Conservation (phyloP, 352 stramenopile genomes). For the Pythium vanterpoolii region DNA sequence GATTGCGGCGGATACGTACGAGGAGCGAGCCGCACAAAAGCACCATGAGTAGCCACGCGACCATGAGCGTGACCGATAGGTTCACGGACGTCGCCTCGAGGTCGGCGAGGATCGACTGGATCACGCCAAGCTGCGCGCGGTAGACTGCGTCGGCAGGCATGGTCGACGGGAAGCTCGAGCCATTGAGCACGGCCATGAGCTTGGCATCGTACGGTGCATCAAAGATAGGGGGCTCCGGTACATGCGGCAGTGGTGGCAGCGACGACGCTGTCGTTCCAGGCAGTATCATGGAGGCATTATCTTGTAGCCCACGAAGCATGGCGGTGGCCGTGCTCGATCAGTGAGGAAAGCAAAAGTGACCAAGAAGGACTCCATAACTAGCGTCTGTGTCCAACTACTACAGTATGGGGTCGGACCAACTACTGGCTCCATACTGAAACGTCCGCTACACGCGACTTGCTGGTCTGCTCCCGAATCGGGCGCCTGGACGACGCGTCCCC, state of each 20-base stretch:
- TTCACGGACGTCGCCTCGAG: not conserved
- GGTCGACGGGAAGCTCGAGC: not conserved
- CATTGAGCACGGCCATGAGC: not conserved
- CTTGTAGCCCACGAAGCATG: not conserved
- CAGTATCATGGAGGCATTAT: not conserved
- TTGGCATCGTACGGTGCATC: not conserved
- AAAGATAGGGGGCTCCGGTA: not conserved
- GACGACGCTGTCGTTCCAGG: not conserved
- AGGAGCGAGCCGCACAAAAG: constrained; percentile 28
- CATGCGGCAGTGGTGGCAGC: not conserved
- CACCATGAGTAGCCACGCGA: constrained; percentile 1
- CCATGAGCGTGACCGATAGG: not conserved
- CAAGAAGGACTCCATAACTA: too few species aligned
- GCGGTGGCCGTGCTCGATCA: not conserved
- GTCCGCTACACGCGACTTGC: not conserved
- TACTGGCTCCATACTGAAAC: not conserved
- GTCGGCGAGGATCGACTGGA: not conserved
- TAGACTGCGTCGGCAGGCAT: not conserved
- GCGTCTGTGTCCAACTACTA: too few species aligned
- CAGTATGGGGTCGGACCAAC: too few species aligned
- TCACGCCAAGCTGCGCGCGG: not conserved
- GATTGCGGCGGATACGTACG: constrained; percentile 50
- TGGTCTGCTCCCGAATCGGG: too few species aligned
- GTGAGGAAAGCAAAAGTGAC: not conserved
- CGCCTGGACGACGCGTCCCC: too few species aligned